Evolutionary conservation across 75 land plant species (phyloP).

Genomic region (Chamaecyparis obtusa): DNA sequence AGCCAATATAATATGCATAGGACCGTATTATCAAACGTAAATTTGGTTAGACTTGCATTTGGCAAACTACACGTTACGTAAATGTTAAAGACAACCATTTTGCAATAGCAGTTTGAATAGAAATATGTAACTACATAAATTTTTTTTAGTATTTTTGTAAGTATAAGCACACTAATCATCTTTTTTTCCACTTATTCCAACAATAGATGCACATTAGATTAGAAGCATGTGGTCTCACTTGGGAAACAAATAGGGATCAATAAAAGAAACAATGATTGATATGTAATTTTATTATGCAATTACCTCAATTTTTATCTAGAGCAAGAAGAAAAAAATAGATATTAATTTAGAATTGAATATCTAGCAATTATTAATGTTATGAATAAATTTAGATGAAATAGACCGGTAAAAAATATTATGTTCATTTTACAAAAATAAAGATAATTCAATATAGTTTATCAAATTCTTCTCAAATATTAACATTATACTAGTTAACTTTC

Average conservation of each 20-base stretch:
- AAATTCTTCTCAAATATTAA: not conserved
- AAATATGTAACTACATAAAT: not conserved
- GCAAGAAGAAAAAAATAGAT: too few relatives aligned
- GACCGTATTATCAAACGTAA: not conserved
- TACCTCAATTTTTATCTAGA: too few relatives aligned
- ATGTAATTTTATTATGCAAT: too few relatives aligned
- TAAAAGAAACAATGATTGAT: too few relatives aligned
- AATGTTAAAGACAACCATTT: not conserved
- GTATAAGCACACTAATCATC: not conserved
- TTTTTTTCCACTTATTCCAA: not conserved
- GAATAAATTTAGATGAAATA: too few relatives aligned
- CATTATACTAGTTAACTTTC: not conserved
- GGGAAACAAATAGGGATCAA: not conserved
- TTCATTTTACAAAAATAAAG: too few relatives aligned
- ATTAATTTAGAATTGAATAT: too few relatives aligned
- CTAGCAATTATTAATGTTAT: too few relatives aligned
- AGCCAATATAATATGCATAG: not conserved
- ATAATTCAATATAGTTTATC: not conserved
- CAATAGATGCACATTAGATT: not conserved
- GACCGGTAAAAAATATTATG: too few relatives aligned
- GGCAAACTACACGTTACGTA: not conserved
- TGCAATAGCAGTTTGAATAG: not conserved
- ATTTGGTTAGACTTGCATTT: not conserved
- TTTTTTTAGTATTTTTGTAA: not conserved
- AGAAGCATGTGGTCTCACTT: not conserved